These are phyloP conservation scores for Penicillium sp. DNA, from an alignment of 2,329 filamentous ascomycete species.

Conservation along the genomic window DNA sequence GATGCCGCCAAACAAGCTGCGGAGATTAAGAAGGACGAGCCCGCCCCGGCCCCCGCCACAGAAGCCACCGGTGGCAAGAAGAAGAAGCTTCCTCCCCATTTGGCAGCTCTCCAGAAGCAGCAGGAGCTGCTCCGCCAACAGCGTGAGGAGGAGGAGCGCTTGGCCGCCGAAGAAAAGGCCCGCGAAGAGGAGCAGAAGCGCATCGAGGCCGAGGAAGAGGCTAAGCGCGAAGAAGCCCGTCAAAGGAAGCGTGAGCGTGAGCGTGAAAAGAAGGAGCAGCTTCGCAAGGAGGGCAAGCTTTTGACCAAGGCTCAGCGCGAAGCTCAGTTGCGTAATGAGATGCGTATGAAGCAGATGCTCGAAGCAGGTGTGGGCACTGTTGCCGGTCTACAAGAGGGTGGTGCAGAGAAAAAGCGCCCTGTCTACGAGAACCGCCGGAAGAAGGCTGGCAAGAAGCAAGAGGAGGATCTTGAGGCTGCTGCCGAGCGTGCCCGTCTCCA, in stretches of 20 bases:
- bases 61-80: conserved; percentile 61
- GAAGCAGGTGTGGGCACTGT: conserved; percentile 46
- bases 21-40: conserved; percentile 48
- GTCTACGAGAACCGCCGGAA: conserved; percentile 73
- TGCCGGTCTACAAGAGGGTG: conserved; percentile 44
- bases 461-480: conserved; percentile 53
- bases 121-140: conserved; percentile 46
- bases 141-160: conserved; percentile 46
- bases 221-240: conserved; percentile 46
- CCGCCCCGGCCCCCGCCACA: conserved; percentile 26
- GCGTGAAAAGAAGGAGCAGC: conserved; percentile 51
- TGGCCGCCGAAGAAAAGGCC: conserved; percentile 41
- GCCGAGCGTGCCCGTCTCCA: conserved; percentile 47
- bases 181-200: conserved; percentile 39
- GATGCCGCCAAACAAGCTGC: conserved; percentile 55
- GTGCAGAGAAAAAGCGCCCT: conserved; percentile 71
- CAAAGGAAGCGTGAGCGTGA: conserved; percentile 50
- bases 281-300: conserved; percentile 49
- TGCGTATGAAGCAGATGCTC: conserved; percentile 51
- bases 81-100: conserved; percentile 74
- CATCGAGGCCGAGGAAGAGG: conserved; percentile 46
- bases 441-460: conserved; percentile 64
- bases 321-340: conserved; percentile 47
- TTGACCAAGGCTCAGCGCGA: conserved; percentile 51
- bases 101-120: conserved; percentile 51